These are phyloP conservation scores for Gamsiella multidivaricata DNA, from an alignment of 192 early-diverging fungal genomes.

Conservation along the genomic window DNA sequence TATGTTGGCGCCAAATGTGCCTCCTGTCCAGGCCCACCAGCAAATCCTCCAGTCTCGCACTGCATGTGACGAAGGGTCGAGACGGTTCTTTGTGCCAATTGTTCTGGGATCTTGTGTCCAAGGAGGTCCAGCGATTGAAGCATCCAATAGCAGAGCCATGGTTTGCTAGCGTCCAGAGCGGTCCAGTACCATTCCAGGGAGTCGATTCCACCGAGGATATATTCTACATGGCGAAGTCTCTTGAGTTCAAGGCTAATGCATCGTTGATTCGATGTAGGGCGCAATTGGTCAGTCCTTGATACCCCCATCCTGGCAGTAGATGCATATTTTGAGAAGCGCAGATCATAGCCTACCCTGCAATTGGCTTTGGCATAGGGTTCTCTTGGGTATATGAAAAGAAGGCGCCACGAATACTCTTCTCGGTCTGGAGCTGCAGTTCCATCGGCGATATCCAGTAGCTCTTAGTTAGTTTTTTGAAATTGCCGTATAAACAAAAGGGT, in stretches of 20 bases:
- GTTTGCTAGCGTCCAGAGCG: conserved; percentile 80
- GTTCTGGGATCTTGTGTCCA: conserved; percentile 61
- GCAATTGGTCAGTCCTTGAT: no score
- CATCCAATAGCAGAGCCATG: conserved; percentile 95
- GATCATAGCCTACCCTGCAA: conserved; percentile 39
- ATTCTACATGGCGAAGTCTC: conserved; percentile 39
- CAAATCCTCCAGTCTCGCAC: conserved; percentile 81
- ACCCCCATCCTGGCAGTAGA: no score
- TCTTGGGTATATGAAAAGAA: conserved; percentile 34
- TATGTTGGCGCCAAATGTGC: conserved; percentile 91
- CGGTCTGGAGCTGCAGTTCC: conserved; percentile 29
- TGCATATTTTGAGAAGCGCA: no score
- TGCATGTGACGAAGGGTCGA: conserved; percentile 76
- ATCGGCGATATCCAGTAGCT: neutral
- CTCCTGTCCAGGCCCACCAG: conserved; percentile 87
- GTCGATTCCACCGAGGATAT: conserved; percentile 27
- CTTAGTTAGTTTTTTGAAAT: neutral
- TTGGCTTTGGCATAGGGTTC: conserved; percentile 30
- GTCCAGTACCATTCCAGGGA: conserved; percentile 24
- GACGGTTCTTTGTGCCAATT: conserved; percentile 61
- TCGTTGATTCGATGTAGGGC: no score
- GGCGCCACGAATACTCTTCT: conserved; percentile 22
- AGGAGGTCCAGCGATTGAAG: conserved; percentile 86
- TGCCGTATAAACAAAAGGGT: no score
- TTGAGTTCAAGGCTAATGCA: conserved; percentile 29